A percentile compares a stretch with the other conserved stretches of the same genome.
Evolutionary conservation across 2,329 filamentous ascomycete species (phyloP).

Genomic region (Lachnellula willkommii): DNA sequence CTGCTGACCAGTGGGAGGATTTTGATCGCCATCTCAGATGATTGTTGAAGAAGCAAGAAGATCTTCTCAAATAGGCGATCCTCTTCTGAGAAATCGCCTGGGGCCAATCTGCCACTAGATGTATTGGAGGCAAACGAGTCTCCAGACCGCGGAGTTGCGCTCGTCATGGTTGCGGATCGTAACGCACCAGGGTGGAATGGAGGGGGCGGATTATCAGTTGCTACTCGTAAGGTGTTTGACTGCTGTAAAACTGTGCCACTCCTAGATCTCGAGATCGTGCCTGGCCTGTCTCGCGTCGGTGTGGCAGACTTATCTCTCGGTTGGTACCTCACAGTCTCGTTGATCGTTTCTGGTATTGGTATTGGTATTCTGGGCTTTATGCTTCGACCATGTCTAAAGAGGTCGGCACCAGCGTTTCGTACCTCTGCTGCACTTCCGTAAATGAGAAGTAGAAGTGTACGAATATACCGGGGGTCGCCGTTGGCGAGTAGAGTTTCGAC

Average conservation of each 20-base stretch:
- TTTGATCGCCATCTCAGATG: conserved; percentile 67
- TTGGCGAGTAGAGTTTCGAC: conserved; percentile 61
- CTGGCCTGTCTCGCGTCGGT: conserved; percentile 47
- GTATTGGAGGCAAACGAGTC: conserved; percentile 62
- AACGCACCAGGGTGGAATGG: conserved; percentile 46
- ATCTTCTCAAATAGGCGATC: conserved; percentile 79
- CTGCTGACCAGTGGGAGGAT: conserved; percentile 64
- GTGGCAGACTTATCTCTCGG: conserved; percentile 49
- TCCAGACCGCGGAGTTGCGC: conserved; percentile 70
- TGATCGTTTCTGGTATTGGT: conserved; percentile 8
- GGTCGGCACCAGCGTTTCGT: conserved; percentile 34
- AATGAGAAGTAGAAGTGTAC: conserved; percentile 56
- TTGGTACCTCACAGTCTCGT: conserved; percentile 46
- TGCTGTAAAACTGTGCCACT: conserved; percentile 32
- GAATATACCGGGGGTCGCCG: conserved; percentile 61
- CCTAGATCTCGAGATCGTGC: conserved; percentile 28
- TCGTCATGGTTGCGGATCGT: conserved; percentile 45
- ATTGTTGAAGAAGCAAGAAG: conserved; percentile 67
- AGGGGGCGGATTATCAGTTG: conserved; percentile 48
- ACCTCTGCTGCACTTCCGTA: conserved; percentile 66
- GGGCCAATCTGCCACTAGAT: conserved; percentile 26
- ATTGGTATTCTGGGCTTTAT: conserved; percentile 6
- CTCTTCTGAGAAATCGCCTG: conserved; percentile 63
- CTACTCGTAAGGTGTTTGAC: conserved; percentile 41
- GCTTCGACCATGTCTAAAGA: conserved; percentile 18